Evolutionary conservation across 1,139 yeast species (phyloP), one percentile per base, ranked within the genome.

Genomic region (Hanseniaspora gamundiae): DNA sequence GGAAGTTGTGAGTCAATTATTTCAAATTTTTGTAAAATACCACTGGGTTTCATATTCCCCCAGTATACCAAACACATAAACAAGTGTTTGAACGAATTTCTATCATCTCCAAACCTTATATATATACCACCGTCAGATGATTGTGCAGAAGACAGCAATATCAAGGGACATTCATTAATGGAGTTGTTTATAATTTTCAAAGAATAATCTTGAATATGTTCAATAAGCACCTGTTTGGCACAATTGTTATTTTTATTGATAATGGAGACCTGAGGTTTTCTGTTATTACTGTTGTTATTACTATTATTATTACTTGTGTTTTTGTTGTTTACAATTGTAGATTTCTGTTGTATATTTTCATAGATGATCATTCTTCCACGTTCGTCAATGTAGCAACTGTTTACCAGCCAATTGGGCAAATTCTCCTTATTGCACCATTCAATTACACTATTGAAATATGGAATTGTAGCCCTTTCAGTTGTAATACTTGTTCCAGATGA

Each of bases 11-110:
- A 20, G 8, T 29, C 27, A 17, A 16, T 16, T 13, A 30, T 29
- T 22, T 30, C 24, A 24, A 36, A 41, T 33, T 38, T 40, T 33
- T 40, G 43, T 22, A 44, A 22, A 7, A 42, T 26, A 8, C 86
- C 84, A 36, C 62, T 67, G 2, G 80, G 76, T 48, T 67, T 71
- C 51, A 80, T 55, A 41, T 72, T 68, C 51, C 78, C 81, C 91
- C 93, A 81, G 40, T 78, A 73, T 30, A 78, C 55, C 40, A 80
- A 60, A 20, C 72, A 57, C 39, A 75, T 65, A n/a, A 80, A 51
- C 27, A 80, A 56, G 42, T 66, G 65, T 29, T 73, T 67, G 48
- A 78, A 77, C 36, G 63, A 66, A n/a, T 59, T 48, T 47, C 43
- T 38, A 10, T 65, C 69, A 22, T 72, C 66, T 2, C 67, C 57